phyloP scores from a whole-genome alignment of 1,284 basidiomycete genomes.

The Vanrija sp. region DNA sequence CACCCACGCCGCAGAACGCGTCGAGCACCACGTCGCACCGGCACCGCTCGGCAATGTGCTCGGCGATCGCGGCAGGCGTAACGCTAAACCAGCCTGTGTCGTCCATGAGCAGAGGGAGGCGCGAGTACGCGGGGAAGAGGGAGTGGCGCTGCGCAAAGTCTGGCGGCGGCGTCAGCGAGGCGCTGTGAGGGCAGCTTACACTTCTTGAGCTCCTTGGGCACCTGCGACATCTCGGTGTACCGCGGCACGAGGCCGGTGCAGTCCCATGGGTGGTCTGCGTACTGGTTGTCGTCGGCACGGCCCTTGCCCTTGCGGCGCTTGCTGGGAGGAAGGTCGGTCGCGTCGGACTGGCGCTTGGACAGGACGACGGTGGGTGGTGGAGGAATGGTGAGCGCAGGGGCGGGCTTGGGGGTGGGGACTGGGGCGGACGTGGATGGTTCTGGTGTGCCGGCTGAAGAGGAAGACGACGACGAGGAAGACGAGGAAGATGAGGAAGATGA shows the following conservation, averaged over 20 bases:
- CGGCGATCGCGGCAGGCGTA: constrained; percentile 87
- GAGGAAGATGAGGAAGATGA: too few species aligned
- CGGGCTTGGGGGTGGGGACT: neutral
- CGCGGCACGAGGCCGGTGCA: constrained; percentile 66
- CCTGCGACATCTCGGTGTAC: constrained; percentile 61
- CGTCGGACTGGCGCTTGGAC: neutral
- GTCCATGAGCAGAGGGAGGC: constrained; percentile 53
- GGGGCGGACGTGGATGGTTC: neutral
- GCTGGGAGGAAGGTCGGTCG: neutral
- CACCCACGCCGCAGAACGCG: constrained; percentile 96
- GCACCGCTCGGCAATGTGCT: constrained; percentile 88
- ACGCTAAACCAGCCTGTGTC: constrained; percentile 92
- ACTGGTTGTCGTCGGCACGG: constrained; percentile 13
- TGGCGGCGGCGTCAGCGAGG: constrained; percentile 40
- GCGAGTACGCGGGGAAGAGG: constrained; percentile 73
- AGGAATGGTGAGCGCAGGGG: too few species aligned
- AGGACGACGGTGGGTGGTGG: neutral
- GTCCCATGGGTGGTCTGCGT: constrained; percentile 52
- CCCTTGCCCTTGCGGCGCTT: constrained; percentile 10
- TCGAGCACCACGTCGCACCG: constrained; percentile 67
- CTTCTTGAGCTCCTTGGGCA: constrained; percentile 72
- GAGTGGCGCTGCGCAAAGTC: constrained; percentile 80
- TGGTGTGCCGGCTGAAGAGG: neutral
- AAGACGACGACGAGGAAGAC: too few species aligned
- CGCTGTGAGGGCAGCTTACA: constrained; percentile 56